These are phyloP conservation scores for Crassisporium funariophilum DNA, from an alignment of 768 basidiomycete genomes.

Conservation along the genomic window DNA sequence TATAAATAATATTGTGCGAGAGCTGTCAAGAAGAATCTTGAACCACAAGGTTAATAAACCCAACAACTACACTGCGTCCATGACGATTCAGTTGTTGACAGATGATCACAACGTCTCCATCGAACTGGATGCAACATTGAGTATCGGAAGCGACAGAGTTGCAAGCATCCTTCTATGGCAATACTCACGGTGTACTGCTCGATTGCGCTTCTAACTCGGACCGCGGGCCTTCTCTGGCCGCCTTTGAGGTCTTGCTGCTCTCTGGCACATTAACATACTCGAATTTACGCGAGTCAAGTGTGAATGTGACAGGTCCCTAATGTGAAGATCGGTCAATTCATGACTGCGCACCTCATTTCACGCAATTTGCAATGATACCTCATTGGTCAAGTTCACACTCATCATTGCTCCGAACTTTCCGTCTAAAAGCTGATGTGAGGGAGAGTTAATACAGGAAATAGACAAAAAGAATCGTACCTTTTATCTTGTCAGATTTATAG, in stretches of 20 bases:
- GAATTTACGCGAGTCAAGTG: conserved; percentile 79
- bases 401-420: conserved; percentile 98
- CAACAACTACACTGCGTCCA: too few species aligned
- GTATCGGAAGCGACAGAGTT: too few species aligned
- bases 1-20: too few species aligned
- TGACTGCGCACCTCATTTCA: conserved; percentile 4
- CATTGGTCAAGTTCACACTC: conserved; percentile 85
- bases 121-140: too few species aligned
- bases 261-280: conserved; percentile 51
- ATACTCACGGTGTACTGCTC: too few species aligned
- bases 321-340: conserved; percentile 43
- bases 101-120: too few species aligned
- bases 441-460: conserved; percentile 1
- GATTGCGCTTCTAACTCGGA: too few species aligned
- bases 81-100: too few species aligned
- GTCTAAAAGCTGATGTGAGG: conserved; percentile 47
- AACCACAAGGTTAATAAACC: too few species aligned
- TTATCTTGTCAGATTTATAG: conserved; percentile 76
- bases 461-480: conserved; percentile 52
- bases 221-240: too few species aligned
- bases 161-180: too few species aligned
- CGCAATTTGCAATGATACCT: conserved; percentile 48
- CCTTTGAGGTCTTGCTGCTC: conserved; percentile 7
- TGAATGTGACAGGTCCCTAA: conserved; percentile 86
- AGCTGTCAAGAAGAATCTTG: too few species aligned